Evolutionary conservation across 1,284 basidiomycete genomes (phyloP).

Genomic region (Fomitopsis schrenkii): DNA sequence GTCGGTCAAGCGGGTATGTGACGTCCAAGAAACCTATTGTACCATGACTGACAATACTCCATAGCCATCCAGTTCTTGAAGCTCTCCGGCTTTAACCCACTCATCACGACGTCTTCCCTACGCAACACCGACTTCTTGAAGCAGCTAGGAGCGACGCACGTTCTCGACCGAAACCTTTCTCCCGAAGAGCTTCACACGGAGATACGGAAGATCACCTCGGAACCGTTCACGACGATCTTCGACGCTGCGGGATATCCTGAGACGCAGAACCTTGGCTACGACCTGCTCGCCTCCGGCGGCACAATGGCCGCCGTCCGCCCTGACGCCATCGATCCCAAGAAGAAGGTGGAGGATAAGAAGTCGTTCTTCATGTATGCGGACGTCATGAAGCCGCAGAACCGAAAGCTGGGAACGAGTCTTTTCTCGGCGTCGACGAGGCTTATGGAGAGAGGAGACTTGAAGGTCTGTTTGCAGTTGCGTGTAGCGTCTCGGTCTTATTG

Average conservation of each 20-base stretch:
- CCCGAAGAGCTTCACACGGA: constrained; percentile 12
- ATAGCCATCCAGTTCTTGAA: constrained; percentile 29
- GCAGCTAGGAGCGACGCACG: constrained; percentile 33
- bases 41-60: not conserved
- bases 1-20: constrained; percentile 30
- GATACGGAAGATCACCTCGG: constrained; percentile 14
- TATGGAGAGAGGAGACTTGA: constrained; percentile 12
- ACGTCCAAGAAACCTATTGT: not conserved
- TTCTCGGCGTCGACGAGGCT: constrained; percentile 10
- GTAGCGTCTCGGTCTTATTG: not conserved
- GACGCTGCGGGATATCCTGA: constrained; percentile 24
- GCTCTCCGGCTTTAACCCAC: constrained; percentile 30
- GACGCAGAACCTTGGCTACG: constrained; percentile 17
- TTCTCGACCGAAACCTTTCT: constrained; percentile 26
- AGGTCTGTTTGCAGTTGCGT: constrained; percentile 14
- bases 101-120: constrained; percentile 32
- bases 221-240: constrained; percentile 22
- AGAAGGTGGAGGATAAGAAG: constrained; percentile 11
- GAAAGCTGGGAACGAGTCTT: constrained; percentile 7
- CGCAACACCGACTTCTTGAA: constrained; percentile 29
- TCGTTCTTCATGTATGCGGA: constrained; percentile 8
- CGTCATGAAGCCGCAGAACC: constrained; percentile 7
- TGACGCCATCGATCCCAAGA: constrained; percentile 4
- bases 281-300: constrained; percentile 16
- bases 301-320: constrained; percentile 12